These are phyloP conservation scores for Hypoxylon sp. DNA, from an alignment of 2,329 filamentous ascomycete genomes.

Conservation along the genomic window DNA sequence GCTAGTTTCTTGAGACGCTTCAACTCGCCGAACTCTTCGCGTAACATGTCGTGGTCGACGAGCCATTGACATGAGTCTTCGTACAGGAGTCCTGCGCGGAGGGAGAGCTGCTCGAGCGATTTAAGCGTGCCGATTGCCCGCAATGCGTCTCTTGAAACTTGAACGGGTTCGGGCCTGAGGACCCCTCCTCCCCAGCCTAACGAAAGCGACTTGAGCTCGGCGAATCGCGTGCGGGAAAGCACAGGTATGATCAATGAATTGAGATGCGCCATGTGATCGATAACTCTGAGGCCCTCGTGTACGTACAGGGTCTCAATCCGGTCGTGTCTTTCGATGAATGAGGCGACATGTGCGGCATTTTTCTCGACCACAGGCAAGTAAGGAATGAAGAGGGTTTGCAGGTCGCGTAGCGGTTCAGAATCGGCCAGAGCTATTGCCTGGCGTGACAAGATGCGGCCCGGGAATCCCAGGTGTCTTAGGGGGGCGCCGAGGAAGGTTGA, in stretches of 20 bases:
- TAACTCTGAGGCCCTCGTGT: background rate
- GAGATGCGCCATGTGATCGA: no score
- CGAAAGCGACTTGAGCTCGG: constrained; percentile 22
- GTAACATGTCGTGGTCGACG: background rate
- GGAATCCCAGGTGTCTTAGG: constrained; percentile 1
- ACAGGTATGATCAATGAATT: constrained; percentile 16
- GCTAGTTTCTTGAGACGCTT: background rate
- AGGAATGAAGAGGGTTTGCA: background rate
- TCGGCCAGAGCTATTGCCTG: background rate
- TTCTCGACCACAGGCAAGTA: background rate
- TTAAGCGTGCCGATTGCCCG: background rate
- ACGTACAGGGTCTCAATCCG: background rate
- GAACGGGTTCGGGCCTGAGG: no score
- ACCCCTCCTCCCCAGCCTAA: constrained; percentile 1
- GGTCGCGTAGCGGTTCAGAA: background rate
- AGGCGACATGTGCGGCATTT: background rate
- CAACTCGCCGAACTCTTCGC: background rate
- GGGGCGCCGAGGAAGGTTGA: constrained; percentile 13
- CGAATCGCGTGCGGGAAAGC: constrained; percentile 4
- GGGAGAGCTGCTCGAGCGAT: constrained; percentile 3
- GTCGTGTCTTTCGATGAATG: background rate
- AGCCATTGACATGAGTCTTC: background rate
- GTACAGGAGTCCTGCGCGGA: background rate
- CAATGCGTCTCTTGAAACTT: background rate
- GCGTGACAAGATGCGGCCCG: background rate